Evolutionary conservation across 306 rosid species (phyloP), one percentile per base, ranked within the genome.

Genomic region (Boehmeria nivea): DNA sequence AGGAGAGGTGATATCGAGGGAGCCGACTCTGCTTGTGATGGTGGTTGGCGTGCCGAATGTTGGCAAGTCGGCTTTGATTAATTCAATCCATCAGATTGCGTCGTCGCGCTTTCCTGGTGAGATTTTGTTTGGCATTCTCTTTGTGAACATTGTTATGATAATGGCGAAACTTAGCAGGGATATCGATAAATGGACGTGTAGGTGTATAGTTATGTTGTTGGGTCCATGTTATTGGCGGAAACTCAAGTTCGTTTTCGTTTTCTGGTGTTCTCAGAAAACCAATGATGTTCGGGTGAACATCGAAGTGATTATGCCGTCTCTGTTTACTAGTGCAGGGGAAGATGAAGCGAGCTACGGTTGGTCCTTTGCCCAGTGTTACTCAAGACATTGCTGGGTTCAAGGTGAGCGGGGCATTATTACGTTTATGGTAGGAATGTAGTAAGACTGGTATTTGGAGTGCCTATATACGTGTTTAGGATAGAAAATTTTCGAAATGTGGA

Each of bases 21-120:
- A 89, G 42, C 90, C 97, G 37, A 89, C 95, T 11, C 81, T 89
- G 28, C 95, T 89, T 67, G 95, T 89, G 36, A 81, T 89, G 97
- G 97, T 86, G 56, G 79, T 81, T 69, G 97, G 97, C 40, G 97
- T 83, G 77, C 97, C 97, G 12, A 89, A 89, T 64, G 94, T 89
- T 63, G 90, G 97, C 12, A 89, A 89, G 45, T 89, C 97, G 15
- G 89, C 88, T 53, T 67, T 89, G 51, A 89, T 89, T 68, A 89
- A 86, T 61, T 83, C 87, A 2, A 83, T 89, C 64, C 90, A 89
- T 79, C 97, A 73, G 61, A 79, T 81, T 67, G 95, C 95, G 0
- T 60, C 73, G 3, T 87, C 89, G 34, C 76, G 78, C 6, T 83
- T 86, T 61, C 81, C 95, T 7, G 84, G 97, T 89, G 72, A 34